These are phyloP conservation scores for Russula compacta DNA, from an alignment of 768 basidiomycete species.

Conservation along the genomic window DNA sequence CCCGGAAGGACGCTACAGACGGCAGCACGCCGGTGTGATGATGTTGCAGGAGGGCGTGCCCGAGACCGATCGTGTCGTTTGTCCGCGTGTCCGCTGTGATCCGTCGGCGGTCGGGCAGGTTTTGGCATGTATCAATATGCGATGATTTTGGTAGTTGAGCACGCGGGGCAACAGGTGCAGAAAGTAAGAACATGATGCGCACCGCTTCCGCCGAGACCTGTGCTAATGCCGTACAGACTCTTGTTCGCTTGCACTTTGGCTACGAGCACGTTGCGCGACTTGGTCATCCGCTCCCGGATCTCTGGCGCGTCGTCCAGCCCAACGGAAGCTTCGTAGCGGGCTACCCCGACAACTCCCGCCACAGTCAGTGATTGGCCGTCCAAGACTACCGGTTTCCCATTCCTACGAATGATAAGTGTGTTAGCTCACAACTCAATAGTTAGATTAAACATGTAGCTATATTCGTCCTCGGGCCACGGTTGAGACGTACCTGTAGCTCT, in stretches of 20 bases:
- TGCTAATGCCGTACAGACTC: conserved; percentile 78
- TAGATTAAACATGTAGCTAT: not conserved
- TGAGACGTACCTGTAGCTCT: conserved; percentile 49
- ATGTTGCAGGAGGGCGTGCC: conserved; percentile 71
- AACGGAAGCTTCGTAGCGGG: conserved; percentile 51
- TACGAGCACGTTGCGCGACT: conserved; percentile 53
- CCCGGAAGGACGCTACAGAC: conserved; percentile 25
- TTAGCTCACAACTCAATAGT: not conserved
- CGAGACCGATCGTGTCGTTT: conserved; percentile 60
- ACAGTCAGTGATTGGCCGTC: conserved; percentile 67
- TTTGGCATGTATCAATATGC: not conserved
- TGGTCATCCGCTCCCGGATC: conserved; percentile 44
- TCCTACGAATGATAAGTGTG: conserved; percentile 29
- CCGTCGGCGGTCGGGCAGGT: not conserved
- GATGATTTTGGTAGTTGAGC: not conserved
- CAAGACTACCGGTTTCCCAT: conserved; percentile 54
- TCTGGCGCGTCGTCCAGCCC: conserved; percentile 39
- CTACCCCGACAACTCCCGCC: conserved; percentile 66
- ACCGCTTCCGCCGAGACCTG: conserved; percentile 80
- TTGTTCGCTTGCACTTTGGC: conserved; percentile 58
- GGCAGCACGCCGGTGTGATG: conserved; percentile 71
- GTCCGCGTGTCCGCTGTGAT: conserved; percentile 76
- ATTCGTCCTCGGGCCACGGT: not conserved
- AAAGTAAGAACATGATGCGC: conserved; percentile 8
- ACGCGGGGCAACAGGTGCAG: too few species aligned